A percentile compares a stretch with the other conserved stretches of the same genome.
Conservation (phyloP, 2,329 filamentous ascomycete species). For the Colletotrichum sp. region DNA sequence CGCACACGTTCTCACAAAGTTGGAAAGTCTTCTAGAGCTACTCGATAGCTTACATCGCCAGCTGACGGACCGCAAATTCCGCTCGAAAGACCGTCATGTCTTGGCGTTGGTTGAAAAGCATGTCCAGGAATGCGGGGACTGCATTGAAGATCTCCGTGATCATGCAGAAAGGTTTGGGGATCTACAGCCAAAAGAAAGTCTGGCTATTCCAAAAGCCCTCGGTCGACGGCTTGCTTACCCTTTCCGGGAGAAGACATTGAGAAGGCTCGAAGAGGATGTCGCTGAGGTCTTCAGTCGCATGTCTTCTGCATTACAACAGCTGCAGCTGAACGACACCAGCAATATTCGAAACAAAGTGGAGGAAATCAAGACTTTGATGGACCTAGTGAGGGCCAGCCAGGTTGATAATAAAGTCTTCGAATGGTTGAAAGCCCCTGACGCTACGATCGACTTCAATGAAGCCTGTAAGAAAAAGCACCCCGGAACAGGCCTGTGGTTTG, state of each 20-base stretch:
- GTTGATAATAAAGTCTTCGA: slow-evolving; percentile 27
- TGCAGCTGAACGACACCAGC: slow-evolving; percentile 32
- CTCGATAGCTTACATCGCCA: slow-evolving; percentile 26
- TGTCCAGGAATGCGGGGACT: slow-evolving; percentile 30
- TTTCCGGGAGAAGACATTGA: slow-evolving; percentile 39
- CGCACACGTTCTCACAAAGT: slow-evolving; percentile 27
- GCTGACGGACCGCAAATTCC: slow-evolving; percentile 24
- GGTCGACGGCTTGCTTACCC: slow-evolving; percentile 30
- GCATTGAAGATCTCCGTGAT: slow-evolving; percentile 31
- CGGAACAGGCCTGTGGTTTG: slow-evolving; percentile 39
- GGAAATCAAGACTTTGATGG: slow-evolving; percentile 29
- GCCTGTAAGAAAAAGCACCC: slow-evolving; percentile 33
- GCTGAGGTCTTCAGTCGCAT: slow-evolving; percentile 33
- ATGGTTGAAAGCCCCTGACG: slow-evolving; percentile 42
- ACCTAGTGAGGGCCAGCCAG: slow-evolving; percentile 28
- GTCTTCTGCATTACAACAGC: slow-evolving; percentile 32
- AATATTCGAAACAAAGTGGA: slow-evolving; percentile 29
- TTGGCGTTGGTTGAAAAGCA: slow-evolving; percentile 25
- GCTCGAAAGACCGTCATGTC: slow-evolving; percentile 24
- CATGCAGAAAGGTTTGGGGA: slow-evolving; percentile 28
- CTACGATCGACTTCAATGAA: slow-evolving; percentile 35
- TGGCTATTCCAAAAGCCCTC: neutral
- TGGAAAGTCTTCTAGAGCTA: slow-evolving; percentile 27
- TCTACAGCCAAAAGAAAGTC: neutral
- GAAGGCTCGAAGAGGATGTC: slow-evolving; percentile 40